phyloP scores from a whole-genome alignment of 2,329 filamentous ascomycete genomes.

The Colletotrichum lini region DNA sequence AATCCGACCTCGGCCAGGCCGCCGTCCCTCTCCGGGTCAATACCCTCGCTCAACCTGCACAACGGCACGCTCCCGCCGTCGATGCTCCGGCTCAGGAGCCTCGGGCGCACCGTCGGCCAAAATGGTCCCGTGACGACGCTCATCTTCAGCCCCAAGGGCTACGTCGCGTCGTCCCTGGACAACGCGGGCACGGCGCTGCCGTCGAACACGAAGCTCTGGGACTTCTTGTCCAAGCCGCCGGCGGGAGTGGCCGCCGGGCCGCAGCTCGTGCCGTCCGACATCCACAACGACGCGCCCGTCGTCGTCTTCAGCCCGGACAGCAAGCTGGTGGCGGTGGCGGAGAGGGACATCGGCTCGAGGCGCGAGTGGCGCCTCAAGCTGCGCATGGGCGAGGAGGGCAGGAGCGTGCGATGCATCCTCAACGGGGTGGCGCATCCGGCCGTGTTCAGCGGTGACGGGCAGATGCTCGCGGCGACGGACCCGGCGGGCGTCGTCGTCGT shows the following conservation, averaged over 20 bases:
- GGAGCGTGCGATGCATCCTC: conserved; percentile 4
- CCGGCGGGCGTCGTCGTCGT: conserved; percentile 11
- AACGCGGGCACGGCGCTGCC: conserved; percentile 6
- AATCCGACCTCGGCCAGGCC: conserved; percentile 6
- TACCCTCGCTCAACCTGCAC: conserved; percentile 24
- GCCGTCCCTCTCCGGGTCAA: conserved; percentile 11
- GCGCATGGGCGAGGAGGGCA: conserved; percentile 12
- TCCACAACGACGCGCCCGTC: conserved; percentile 3
- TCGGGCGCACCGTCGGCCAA: not conserved
- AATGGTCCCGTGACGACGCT: conserved; percentile 14
- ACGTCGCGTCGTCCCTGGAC: conserved; percentile 23
- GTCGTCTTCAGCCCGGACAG: conserved; percentile 28
- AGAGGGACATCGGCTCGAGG: conserved; percentile 8
- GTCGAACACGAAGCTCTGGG: conserved; percentile 23
- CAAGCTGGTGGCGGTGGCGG: conserved; percentile 3
- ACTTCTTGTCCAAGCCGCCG: conserved; percentile 9
- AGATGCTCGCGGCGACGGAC: conserved; percentile 28
- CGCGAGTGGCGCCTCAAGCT: conserved; percentile 21
- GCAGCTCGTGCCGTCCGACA: conserved; percentile 11
- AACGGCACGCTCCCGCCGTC: conserved; percentile 23
- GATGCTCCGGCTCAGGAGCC: conserved; percentile 15
- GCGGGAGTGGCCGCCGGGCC: not conserved
- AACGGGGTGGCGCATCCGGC: conserved; percentile 14
- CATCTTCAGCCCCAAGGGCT: conserved; percentile 21
- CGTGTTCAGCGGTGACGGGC: conserved; percentile 17